These are phyloP conservation scores for Salix arbutifolia DNA, from an alignment of 345 rosid genomes.

Conservation along the genomic window DNA sequence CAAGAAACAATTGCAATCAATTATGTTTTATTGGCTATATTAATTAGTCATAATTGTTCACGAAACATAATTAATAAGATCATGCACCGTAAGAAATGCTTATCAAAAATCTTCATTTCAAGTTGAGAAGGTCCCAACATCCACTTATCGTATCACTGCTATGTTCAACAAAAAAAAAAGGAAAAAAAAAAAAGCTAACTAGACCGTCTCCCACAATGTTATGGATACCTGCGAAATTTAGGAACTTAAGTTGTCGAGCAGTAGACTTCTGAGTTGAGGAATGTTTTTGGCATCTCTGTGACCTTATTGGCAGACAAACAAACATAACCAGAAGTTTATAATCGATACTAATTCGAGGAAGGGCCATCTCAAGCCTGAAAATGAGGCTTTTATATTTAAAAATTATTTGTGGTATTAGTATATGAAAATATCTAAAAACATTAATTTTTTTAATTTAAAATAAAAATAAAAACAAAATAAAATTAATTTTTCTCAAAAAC, in stretches of 20 bases:
- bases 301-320: conserved; percentile 17
- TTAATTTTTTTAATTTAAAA: no score
- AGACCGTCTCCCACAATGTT: background rate
- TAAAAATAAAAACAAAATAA: no score
- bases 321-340: background rate
- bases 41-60: background rate
- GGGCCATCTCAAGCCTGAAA: background rate
- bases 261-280: background rate
- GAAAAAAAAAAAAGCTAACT: background rate
- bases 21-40: background rate
- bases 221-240: background rate
- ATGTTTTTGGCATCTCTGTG: background rate
- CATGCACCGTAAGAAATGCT: background rate
- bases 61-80: background rate
- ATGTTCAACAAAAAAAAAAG: no score
- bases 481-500: no score
- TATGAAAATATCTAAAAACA: no score
- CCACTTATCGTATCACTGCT: background rate
- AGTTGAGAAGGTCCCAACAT: background rate
- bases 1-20: background rate
- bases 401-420: no score
- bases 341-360: background rate
- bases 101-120: background rate
- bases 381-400: no score
- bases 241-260: background rate